Evolutionary conservation across 345 rosid species (phyloP).

Genomic region (Passiflora organensis): DNA sequence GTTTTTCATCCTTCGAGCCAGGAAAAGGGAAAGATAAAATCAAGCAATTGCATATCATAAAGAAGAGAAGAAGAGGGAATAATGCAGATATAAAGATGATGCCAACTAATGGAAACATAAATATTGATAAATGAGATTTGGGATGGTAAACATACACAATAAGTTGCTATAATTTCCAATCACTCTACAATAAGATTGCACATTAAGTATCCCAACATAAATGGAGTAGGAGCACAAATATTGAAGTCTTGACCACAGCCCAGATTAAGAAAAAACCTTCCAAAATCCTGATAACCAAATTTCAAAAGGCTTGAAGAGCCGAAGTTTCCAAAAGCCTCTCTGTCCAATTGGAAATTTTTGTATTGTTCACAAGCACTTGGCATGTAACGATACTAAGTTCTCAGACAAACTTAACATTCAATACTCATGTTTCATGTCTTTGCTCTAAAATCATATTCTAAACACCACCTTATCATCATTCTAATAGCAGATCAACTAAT

Average conservation of each 20-base stretch:
- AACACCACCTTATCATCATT: too few species aligned
- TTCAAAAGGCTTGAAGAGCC: constrained; percentile 3
- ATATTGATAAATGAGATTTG: constrained; percentile 1
- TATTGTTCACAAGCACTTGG: not conserved
- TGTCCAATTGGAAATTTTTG: not conserved
- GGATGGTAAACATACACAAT: too few species aligned
- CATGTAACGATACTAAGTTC: not conserved
- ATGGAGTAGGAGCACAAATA: too few species aligned
- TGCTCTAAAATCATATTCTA: too few species aligned
- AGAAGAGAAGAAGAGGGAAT: too few species aligned
- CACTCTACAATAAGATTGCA: constrained; percentile 9
- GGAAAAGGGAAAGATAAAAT: too few species aligned
- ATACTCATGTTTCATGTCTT: constrained; percentile 3
- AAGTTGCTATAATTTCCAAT: not conserved
- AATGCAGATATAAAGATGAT: too few species aligned
- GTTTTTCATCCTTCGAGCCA: constrained; percentile 71
- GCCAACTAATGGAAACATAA: too few species aligned
- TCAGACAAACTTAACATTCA: constrained; percentile 2
- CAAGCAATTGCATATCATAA: too few species aligned
- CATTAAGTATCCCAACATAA: too few species aligned
- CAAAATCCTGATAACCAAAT: constrained; percentile 12
- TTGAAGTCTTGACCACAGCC: not conserved
- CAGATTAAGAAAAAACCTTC: constrained; percentile 4
- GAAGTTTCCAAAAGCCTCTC: not conserved
- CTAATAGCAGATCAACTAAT: too few species aligned